A percentile compares a stretch with the other conserved stretches of the same genome.
Conservation (phyloP, 2,329 filamentous ascomycete species). For the Coniochaeta sp. region DNA sequence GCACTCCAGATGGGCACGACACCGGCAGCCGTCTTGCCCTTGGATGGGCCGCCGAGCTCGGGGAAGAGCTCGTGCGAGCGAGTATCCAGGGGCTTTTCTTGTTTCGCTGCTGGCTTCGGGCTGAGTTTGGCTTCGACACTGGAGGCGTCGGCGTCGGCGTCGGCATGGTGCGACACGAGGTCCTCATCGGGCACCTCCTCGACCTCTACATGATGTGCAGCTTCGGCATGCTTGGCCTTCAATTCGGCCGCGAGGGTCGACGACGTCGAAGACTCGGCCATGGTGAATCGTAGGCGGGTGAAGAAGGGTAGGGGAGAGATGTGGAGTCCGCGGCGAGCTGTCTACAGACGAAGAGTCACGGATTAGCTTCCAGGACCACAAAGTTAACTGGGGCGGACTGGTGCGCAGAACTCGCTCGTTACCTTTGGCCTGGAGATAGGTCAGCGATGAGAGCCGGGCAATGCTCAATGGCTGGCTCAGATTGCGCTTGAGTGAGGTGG, state of each 20-base stretch:
- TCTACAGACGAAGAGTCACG: background rate
- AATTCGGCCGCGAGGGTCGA: background rate
- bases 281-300: background rate
- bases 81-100: constrained; percentile 65
- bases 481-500: background rate
- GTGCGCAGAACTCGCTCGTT: background rate
- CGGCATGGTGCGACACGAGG: constrained; percentile 37
- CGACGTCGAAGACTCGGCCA: background rate
- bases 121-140: constrained; percentile 13
- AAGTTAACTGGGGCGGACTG: background rate
- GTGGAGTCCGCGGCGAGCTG: background rate
- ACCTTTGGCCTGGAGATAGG: background rate
- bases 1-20: constrained; percentile 71
- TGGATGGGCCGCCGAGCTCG: constrained; percentile 62
- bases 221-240: constrained; percentile 2
- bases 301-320: background rate
- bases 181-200: constrained; percentile 82
- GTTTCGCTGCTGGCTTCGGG: constrained; percentile 61
- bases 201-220: constrained; percentile 40
- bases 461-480: background rate
- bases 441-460: background rate
- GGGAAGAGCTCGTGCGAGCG: constrained; percentile 90
- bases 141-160: constrained; percentile 25
- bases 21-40: constrained; percentile 58
- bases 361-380: background rate